phyloP scores from a whole-genome alignment of 164 flowering plant species.

The Vitis rotundifolia region DNA sequence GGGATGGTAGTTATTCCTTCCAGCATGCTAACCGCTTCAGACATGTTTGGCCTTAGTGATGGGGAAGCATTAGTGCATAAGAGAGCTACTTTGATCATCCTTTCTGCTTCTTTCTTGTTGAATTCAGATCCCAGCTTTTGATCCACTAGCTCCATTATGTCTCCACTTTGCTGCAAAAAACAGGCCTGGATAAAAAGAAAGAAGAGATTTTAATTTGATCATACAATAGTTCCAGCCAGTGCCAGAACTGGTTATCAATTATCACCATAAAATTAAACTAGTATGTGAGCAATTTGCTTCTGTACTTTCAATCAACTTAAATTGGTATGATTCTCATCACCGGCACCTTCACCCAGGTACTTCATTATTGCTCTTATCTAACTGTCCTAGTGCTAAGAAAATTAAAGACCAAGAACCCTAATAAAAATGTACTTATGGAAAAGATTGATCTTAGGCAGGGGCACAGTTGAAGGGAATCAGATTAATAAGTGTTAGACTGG shows the following conservation, averaged over 20 bases:
- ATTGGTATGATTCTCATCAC: too few relatives aligned
- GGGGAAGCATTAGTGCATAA: slow-evolving; percentile 10
- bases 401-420: too few relatives aligned
- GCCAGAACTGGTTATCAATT: too few relatives aligned
- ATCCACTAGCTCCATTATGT: slow-evolving; percentile 9
- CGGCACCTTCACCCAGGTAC: too few relatives aligned
- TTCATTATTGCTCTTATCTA: too few relatives aligned
- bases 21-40: slow-evolving; percentile 11
- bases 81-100: neutral
- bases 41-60: slow-evolving; percentile 11
- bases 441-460: neutral
- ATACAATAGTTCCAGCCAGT: neutral
- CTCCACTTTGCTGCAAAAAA: neutral
- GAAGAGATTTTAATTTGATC: neutral
- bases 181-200: slow-evolving; percentile 8
- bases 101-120: slow-evolving; percentile 16
- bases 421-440: too few relatives aligned
- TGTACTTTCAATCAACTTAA: too few relatives aligned
- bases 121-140: slow-evolving; percentile 19
- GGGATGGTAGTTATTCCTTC: slow-evolving; percentile 4
- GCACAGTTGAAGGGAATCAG: neutral
- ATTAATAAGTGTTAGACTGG: too few relatives aligned
- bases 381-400: too few relatives aligned
- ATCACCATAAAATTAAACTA: too few relatives aligned
- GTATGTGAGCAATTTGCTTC: too few relatives aligned